These are phyloP conservation scores for Carallia brachiata DNA, from an alignment of 345 rosid species.

Conservation along the genomic window DNA sequence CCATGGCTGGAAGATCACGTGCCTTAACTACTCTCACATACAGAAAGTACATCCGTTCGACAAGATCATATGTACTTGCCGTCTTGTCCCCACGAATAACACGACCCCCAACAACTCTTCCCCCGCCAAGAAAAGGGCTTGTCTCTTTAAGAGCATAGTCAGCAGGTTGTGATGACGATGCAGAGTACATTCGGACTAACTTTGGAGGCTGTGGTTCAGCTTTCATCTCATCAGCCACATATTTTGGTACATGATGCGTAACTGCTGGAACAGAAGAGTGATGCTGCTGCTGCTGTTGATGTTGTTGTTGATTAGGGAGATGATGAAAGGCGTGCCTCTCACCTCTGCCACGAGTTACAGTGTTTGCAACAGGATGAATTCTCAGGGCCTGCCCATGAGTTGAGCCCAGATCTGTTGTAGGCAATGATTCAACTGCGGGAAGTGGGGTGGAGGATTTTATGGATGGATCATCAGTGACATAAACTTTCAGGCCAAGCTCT, in stretches of 20 bases:
- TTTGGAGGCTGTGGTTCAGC: slow-evolving; percentile 61
- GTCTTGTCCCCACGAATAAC: slow-evolving; percentile 55
- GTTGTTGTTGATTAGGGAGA: slow-evolving; percentile 67
- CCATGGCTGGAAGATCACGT: slow-evolving; percentile 38
- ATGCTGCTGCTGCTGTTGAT: slow-evolving; percentile 40
- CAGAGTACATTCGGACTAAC: slow-evolving; percentile 68
- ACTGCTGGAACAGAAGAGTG: slow-evolving; percentile 42
- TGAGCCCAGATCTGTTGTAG: slow-evolving; percentile 21
- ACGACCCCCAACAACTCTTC: slow-evolving; percentile 53
- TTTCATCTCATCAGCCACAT: slow-evolving; percentile 66
- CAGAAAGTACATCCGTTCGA: slow-evolving; percentile 33
- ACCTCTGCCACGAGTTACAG: slow-evolving; percentile 23
- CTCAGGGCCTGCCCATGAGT: slow-evolving; percentile 17
- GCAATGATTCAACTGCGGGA: slow-evolving; percentile 36
- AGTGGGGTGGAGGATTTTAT: slow-evolving; percentile 55
- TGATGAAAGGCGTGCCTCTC: slow-evolving; percentile 72
- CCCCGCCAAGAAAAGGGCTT: slow-evolving; percentile 39
- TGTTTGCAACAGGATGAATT: slow-evolving; percentile 8
- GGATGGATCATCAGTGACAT: slow-evolving; percentile 64
- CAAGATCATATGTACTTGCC: slow-evolving; percentile 39
- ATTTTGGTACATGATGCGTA: slow-evolving; percentile 59
- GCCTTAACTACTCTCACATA: slow-evolving; percentile 35
- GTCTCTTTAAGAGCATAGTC: slow-evolving; percentile 37
- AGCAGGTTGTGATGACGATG: slow-evolving; percentile 50
- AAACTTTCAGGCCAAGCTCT: slow-evolving; percentile 90